Percentiles rank a stretch among this genome's conserved stretches.
These are phyloP conservation scores for Glycine soja DNA, from an alignment of 306 rosid species.

Conservation along the genomic window DNA sequence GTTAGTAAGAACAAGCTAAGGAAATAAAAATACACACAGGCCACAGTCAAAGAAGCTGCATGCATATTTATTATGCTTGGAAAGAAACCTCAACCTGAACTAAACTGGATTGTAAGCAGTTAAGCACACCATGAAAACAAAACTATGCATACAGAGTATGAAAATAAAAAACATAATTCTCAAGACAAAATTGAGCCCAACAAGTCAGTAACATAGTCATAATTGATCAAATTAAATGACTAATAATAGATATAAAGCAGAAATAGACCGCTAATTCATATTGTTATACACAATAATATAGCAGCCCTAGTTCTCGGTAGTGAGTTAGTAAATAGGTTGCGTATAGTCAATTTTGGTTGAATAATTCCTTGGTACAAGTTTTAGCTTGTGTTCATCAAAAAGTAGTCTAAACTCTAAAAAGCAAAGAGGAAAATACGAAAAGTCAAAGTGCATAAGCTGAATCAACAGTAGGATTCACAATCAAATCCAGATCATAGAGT, in stretches of 20 bases:
- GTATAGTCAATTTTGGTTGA: background rate
- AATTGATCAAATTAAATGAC: no score
- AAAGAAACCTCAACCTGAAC: background rate
- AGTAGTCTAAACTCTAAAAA: background rate
- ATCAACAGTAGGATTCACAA: background rate
- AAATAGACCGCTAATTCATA: no score
- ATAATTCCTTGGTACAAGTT: background rate
- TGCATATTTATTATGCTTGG: background rate
- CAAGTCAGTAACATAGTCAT: background rate
- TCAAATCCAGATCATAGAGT: slow-evolving; percentile 25
- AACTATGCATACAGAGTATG: background rate
- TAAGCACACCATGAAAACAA: slow-evolving; percentile 13
- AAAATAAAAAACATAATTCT: background rate
- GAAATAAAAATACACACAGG: slow-evolving; percentile 2
- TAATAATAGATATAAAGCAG: no score
- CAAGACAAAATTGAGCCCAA: background rate
- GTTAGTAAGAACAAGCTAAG: background rate
- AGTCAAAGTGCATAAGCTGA: slow-evolving; percentile 12
- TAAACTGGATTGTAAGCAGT: background rate
- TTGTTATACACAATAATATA: background rate
- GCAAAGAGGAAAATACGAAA: background rate
- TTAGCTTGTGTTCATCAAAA: background rate
- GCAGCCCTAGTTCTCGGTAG: background rate
- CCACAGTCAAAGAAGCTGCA: background rate
- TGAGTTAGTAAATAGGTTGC: background rate